A percentile compares a stretch with the other conserved stretches of the same genome.
phyloP scores from a whole-genome alignment of 805 yeast species.

The Kregervanrija pseudodelftensis region DNA sequence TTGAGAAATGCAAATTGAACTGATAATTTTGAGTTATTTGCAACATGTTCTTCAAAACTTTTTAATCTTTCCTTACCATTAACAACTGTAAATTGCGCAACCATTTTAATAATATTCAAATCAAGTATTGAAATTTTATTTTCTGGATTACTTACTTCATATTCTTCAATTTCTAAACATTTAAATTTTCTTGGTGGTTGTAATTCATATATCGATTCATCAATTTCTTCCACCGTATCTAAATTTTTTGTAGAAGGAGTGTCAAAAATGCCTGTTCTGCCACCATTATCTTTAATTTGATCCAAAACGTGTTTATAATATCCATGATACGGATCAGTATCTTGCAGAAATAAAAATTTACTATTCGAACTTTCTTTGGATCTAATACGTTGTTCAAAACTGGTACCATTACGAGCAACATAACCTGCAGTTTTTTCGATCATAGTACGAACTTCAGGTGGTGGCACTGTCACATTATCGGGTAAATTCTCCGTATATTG shows the following conservation, averaged over 20 bases:
- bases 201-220: slow-evolving; percentile 1
- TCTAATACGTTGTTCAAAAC: slow-evolving; percentile 54
- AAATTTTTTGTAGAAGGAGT: background rate
- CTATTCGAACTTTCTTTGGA: slow-evolving; percentile 37
- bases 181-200: slow-evolving; percentile 12
- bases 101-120: slow-evolving; percentile 57
- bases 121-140: slow-evolving; percentile 50
- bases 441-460: slow-evolving; percentile 40
- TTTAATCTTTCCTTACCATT: slow-evolving; percentile 45
- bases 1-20: slow-evolving; percentile 65
- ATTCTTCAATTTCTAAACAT: slow-evolving; percentile 18
- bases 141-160: slow-evolving; percentile 18
- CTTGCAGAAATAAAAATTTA: slow-evolving; percentile 59
- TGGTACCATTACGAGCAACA: slow-evolving; percentile 58
- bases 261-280: background rate
- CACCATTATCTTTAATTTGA: slow-evolving; percentile 21
- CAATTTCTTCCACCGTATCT: slow-evolving; percentile 1
- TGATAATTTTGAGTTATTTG: slow-evolving; percentile 27
- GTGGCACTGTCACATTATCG: slow-evolving; percentile 45
- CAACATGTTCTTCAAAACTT: slow-evolving; percentile 25
- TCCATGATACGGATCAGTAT: slow-evolving; percentile 44
- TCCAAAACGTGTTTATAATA: slow-evolving; percentile 48
- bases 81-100: slow-evolving; percentile 62
- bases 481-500: slow-evolving; percentile 14
- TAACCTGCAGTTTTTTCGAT: slow-evolving; percentile 70